Evolutionary conservation across 257 asterid species (phyloP), one percentile per base, ranked within the genome.

Genomic region (Gentiana macrophylla): DNA sequence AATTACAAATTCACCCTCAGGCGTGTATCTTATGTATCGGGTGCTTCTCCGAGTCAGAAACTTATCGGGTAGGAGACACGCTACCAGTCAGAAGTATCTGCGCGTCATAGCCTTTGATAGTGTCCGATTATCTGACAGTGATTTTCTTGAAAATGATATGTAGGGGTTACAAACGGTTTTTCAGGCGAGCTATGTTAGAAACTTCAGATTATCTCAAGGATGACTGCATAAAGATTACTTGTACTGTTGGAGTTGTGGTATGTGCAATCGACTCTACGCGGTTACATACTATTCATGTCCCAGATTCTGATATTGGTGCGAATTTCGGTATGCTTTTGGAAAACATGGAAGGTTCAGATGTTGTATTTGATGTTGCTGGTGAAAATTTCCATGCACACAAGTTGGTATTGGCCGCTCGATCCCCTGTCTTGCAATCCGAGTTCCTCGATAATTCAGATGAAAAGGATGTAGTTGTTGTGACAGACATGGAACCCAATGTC

Each of bases 131-230:
- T 24, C 24, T 24, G 24, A 24, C 24, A 24, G 24, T 24, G 24
- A 24, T 24, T 24, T 24, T 24, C 24, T 24, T 24, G 24, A 24
- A 24, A 24, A 24, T 24, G 24, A 24, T 24, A 38, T 60, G 55
- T 57, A 91, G 98, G 98, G 98, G 98, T 53, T 91, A 91, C 75
- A 91, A 91, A 71, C 84, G 97, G 10, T 89, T 89, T 72, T 91
- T 79, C 69, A 73, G 96, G 71, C 79, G 98, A 72, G 83, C 82
- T 52, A 58, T 84, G 84, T 89, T 89, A 50, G 97, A 89, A 74
- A 59, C 70, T 49, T 89, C 97, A 32, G 97, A 89, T 75, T 89
- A 79, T 82, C 93, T 89, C 7, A 89, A 89, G 82, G 94, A 89
- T 74, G 97, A 89, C 71, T 86, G 97, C 79, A 70, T 91, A 89